Conservation (phyloP, 1,284 basidiomycete species). For the Microbotryum lychnidis-dioicae region DNA sequence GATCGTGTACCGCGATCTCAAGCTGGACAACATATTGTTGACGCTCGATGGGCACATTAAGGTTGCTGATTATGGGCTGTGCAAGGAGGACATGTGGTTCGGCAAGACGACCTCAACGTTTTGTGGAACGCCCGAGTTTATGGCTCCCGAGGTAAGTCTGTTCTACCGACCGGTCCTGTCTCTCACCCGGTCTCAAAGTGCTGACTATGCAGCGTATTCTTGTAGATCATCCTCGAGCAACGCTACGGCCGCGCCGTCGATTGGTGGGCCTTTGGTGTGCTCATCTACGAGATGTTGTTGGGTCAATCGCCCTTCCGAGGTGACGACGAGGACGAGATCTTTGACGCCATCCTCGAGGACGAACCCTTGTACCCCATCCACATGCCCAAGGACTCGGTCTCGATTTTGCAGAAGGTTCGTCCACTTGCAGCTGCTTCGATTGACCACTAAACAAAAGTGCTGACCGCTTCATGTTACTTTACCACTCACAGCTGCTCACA, state of each 20-base stretch:
- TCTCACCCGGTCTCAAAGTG: background rate
- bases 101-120: constrained; percentile 98
- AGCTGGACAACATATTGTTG: constrained; percentile 95
- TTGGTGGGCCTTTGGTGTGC: constrained; percentile 99
- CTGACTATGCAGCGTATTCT: background rate
- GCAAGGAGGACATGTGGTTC: constrained; percentile 98
- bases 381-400: constrained; percentile 98
- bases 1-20: constrained; percentile 90
- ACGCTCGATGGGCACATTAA: constrained; percentile 98
- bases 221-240: constrained; percentile 90
- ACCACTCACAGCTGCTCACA: constrained; percentile 63
- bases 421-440: background rate
- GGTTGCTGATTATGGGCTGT: constrained; percentile 97
- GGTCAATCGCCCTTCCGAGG: constrained; percentile 99
- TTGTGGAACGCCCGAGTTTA: constrained; percentile 99
- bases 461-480: background rate
- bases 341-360: constrained; percentile 97
- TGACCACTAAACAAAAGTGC: constrained; percentile 1
- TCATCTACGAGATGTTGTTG: constrained; percentile 98
- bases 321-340: constrained; percentile 99
- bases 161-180: background rate
- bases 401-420: constrained; percentile 79
- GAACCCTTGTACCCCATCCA: constrained; percentile 98
- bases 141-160: constrained; percentile 84
- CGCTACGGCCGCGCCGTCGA: constrained; percentile 97